These are phyloP conservation scores for Ballota nigra DNA, from an alignment of 257 asterid genomes.

Conservation along the genomic window DNA sequence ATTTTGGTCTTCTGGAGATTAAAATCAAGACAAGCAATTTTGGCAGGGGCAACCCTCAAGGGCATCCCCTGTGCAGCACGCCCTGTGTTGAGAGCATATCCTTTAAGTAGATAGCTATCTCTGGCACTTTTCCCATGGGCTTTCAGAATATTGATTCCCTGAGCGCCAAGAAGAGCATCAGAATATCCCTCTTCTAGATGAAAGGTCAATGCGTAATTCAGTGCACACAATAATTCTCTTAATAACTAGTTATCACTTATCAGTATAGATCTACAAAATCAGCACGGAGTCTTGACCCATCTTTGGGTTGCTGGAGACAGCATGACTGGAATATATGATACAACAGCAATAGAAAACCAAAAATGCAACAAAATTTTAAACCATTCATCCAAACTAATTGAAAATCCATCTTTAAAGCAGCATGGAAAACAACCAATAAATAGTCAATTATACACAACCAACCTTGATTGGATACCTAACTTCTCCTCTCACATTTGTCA, in stretches of 20 bases:
- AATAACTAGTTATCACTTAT: background rate
- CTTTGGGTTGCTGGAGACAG: constrained; percentile 2
- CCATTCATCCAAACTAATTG: background rate
- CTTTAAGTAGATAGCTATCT: constrained; percentile 82
- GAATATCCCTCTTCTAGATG: constrained; percentile 19
- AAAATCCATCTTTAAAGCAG: background rate
- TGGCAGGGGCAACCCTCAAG: constrained; percentile 75
- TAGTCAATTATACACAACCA: constrained; percentile 13
- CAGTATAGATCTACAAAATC: background rate
- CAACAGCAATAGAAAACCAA: background rate
- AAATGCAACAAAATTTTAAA: background rate
- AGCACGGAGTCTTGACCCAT: background rate
- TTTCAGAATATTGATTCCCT: constrained; percentile 92
- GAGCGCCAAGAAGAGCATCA: constrained; percentile 25
- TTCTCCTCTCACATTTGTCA: constrained; percentile 87
- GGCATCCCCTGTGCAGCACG: constrained; percentile 99
- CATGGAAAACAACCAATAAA: constrained; percentile 1
- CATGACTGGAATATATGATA: background rate
- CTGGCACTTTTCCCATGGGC: constrained; percentile 94
- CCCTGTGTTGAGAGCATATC: constrained; percentile 89
- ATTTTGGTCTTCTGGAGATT: constrained; percentile 90
- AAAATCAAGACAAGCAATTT: constrained; percentile 89
- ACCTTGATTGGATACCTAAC: constrained; percentile 88
- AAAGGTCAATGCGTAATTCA: background rate
- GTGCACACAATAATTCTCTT: background rate